Conservation (phyloP, 163 green algal genomes). For the Chlamydomonas reinhardtii region DNA sequence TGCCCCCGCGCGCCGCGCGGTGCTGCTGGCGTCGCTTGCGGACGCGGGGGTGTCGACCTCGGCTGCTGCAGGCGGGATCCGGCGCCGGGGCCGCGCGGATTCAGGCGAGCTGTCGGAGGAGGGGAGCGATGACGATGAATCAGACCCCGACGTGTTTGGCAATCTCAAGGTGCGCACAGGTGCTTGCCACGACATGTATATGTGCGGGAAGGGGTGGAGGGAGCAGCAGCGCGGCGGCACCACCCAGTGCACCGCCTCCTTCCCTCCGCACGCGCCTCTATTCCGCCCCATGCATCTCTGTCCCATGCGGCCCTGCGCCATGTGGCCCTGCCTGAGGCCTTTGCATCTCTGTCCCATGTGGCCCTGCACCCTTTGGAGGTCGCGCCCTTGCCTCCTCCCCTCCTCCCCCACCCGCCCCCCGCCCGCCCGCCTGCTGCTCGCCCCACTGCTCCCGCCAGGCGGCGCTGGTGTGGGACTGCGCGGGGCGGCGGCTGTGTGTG, state of each 20-base stretch:
- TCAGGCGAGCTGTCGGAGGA: constrained; percentile 1
- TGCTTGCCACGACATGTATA: too few relatives aligned
- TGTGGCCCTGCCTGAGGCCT: too few relatives aligned
- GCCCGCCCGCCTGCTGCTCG: not conserved
- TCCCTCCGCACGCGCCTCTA: too few relatives aligned
- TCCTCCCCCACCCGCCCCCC: not conserved
- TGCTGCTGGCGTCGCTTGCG: not conserved
- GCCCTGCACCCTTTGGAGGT: too few relatives aligned
- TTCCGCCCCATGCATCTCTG: too few relatives aligned
- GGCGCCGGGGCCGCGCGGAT: not conserved
- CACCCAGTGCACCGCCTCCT: too few relatives aligned
- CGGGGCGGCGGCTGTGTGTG: constrained; percentile 17
- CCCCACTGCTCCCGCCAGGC: not conserved
- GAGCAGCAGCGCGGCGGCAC: too few relatives aligned
- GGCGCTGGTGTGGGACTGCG: constrained; percentile 32
- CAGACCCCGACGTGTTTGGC: not conserved
- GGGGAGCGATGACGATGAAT: constrained; percentile 9
- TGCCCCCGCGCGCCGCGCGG: not conserved
- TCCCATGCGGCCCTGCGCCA: too few relatives aligned
- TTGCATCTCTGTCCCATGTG: too few relatives aligned
- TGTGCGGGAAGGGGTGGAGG: too few relatives aligned
- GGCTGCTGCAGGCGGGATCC: too few relatives aligned
- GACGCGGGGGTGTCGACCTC: too few relatives aligned
- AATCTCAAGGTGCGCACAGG: constrained; percentile 20
- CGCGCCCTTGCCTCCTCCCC: not conserved